Base-by-base conservation (phyloP, 2,329 filamentous ascomycete genomes). In the Fusarium acutatum region DNA sequence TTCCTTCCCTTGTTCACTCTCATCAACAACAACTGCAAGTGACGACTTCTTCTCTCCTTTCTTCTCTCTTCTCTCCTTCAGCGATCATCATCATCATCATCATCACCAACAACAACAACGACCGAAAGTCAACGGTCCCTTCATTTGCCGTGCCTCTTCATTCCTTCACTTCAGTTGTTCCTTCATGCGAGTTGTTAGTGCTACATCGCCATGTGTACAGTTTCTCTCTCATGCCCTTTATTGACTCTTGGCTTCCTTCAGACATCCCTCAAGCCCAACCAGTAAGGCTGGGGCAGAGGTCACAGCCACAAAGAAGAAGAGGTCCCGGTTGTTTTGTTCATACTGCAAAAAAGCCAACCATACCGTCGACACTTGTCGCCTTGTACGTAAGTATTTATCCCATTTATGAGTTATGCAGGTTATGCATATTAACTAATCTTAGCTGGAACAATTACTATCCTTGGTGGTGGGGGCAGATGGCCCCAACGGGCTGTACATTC, bases 291-390 rank as follows among this genome's bases (percentile, higher is more conserved):
- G 20, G 11, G 37, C 0, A 0, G 11, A 13, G 18, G 7, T 12
- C 20, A 4, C 38, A 43, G 40, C 40, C 40, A 43, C 40, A 5
- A 24, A 43, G 40, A 5, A 17, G 4, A 43, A 43, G 1, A 43
- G 40, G 0, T 43, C n/a, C 5, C 40, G 40, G 0, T 6, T 43
- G 6, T 43, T 24, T 0, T 43, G n/a, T 0, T 43, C n/a, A 0
- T 24, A 12, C 1, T 24, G 40, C 15, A 43, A 43, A 1, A 43
- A 43, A 6, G 15, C n/a, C 6, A 43, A 43, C 0, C n/a, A 43
- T 0, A 43, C 40, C 0, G n/a, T 7, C 0, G 40, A 43, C 0
- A 24, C n/a, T 2, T 43, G n/a, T 0, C 40, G n/a, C 5, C 0
- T 15, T 2, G n/a, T 24, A 7, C n/a, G n/a, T 43, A 43, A 43